Evolutionary conservation across 116 monocot genomes (phyloP).

Genomic region (Dioscorea cayenensis): DNA sequence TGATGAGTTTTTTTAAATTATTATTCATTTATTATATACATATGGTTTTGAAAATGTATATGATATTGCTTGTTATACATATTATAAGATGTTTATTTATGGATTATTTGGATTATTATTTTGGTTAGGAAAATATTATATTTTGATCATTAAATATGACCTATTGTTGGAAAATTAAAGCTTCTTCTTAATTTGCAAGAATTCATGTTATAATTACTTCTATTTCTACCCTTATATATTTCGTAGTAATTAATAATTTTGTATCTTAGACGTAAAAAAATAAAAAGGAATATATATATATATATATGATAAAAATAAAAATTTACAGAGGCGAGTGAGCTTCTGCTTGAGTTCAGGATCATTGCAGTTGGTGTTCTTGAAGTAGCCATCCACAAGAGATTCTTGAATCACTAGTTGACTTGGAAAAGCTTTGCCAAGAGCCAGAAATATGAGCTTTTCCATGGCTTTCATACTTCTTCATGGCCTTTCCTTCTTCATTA

Average conservation of each 20-base stretch:
- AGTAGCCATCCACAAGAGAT: conserved; percentile 57
- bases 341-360: conserved; percentile 58
- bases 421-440: conserved; percentile 72
- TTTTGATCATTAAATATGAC: too few species aligned
- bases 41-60: too few species aligned
- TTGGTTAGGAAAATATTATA: too few species aligned
- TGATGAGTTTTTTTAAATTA: neutral
- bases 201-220: too few species aligned
- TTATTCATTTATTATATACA: neutral
- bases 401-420: conserved; percentile 68
- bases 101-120: too few species aligned
- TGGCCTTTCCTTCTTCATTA: neutral
- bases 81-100: too few species aligned
- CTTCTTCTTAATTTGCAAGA: too few species aligned
- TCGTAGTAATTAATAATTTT: too few species aligned
- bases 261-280: neutral
- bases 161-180: too few species aligned
- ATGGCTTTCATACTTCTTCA: neutral
- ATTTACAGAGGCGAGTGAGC: conserved; percentile 55
- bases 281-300: neutral
- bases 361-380: conserved; percentile 55
- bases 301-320: neutral
- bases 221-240: too few species aligned
- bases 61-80: too few species aligned
- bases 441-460: conserved; percentile 52